These are phyloP conservation scores for Lachnellula subtilissima DNA, from an alignment of 2,329 filamentous ascomycete species.

Conservation along the genomic window DNA sequence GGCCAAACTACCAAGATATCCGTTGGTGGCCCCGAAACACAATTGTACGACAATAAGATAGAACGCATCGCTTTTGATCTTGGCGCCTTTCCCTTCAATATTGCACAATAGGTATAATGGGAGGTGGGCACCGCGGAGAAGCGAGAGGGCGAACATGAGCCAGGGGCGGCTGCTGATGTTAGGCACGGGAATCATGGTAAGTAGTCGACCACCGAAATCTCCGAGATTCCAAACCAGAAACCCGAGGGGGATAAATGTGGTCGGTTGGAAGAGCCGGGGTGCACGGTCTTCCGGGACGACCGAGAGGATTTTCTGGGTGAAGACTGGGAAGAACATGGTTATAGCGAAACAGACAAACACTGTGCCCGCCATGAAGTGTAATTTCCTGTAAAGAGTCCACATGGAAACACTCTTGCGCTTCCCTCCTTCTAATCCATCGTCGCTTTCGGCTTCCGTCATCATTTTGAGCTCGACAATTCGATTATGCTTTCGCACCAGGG, in stretches of 20 bases:
- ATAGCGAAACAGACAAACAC: conserved; percentile 76
- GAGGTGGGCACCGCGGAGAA: conserved; percentile 65
- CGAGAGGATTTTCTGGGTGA: conserved; percentile 65
- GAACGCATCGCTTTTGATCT: conserved; percentile 76
- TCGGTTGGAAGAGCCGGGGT: conserved; percentile 60
- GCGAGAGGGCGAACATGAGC: conserved; percentile 61
- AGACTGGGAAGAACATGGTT: conserved; percentile 94
- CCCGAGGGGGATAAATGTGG: conserved; percentile 80
- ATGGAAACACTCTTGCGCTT: conserved; percentile 52
- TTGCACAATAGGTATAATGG: conserved; percentile 91
- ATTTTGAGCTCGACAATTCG: conserved; percentile 48
- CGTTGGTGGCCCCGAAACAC: conserved; percentile 78
- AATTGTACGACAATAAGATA: conserved; percentile 82
- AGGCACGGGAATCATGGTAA: conserved; percentile 53
- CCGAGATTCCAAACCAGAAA: conserved; percentile 94
- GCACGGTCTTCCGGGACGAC: conserved; percentile 38
- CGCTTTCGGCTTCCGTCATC: conserved; percentile 45
- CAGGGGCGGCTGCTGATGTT: conserved; percentile 56
- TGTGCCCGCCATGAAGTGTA: conserved; percentile 71
- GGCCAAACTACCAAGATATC: conserved; percentile 77
- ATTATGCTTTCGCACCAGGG: conserved; percentile 61
- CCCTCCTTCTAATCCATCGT: conserved; percentile 49
- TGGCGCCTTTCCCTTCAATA: conserved; percentile 68
- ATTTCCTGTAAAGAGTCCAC: conserved; percentile 64
- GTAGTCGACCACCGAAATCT: conserved; percentile 72